These are phyloP conservation scores for Globisporangium cystogenes DNA, from an alignment of 352 stramenopile genomes.

Conservation along the genomic window DNA sequence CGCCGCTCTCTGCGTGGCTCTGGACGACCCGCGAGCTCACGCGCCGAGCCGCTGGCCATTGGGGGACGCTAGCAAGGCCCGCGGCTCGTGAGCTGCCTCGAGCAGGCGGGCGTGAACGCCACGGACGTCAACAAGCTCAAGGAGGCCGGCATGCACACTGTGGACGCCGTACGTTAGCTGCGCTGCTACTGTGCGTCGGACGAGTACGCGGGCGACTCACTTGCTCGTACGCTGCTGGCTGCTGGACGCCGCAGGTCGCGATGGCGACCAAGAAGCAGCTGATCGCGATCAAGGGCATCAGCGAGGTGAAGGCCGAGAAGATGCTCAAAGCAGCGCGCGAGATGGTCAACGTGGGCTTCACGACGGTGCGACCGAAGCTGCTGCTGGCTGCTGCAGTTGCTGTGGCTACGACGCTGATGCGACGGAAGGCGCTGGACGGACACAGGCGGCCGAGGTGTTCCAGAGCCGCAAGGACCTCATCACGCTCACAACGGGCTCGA, in stretches of 20 bases:
- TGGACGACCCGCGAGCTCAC: no score
- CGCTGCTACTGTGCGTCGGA: neutral
- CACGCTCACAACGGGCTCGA: constrained; percentile 91
- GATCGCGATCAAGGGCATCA: constrained; percentile 98
- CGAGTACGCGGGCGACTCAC: no score
- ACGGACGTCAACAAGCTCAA: constrained; percentile 98
- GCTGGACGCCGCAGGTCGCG: constrained; percentile 54
- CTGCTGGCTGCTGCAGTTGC: no score
- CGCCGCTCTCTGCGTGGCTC: neutral
- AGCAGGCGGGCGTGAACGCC: constrained; percentile 96
- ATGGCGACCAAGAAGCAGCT: constrained; percentile 97
- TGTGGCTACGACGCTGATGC: no score
- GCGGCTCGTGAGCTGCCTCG: constrained; percentile 85
- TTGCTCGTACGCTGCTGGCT: no score
- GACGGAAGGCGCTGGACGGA: no score
- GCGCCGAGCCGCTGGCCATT: no score
- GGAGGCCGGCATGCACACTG: constrained; percentile 96
- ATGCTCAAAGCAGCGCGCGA: constrained; percentile 97
- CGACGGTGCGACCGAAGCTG: constrained; percentile 94
- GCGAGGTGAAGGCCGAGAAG: constrained; percentile 98
- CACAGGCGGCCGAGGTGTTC: constrained; percentile 82
- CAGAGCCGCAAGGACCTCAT: constrained; percentile 92
- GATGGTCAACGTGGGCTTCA: constrained; percentile 98
- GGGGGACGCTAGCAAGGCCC: constrained; percentile 50
- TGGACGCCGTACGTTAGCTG: constrained; percentile 87